These are phyloP conservation scores for Spathaspora girioi DNA, from an alignment of 805 yeast species.

Conservation along the genomic window DNA sequence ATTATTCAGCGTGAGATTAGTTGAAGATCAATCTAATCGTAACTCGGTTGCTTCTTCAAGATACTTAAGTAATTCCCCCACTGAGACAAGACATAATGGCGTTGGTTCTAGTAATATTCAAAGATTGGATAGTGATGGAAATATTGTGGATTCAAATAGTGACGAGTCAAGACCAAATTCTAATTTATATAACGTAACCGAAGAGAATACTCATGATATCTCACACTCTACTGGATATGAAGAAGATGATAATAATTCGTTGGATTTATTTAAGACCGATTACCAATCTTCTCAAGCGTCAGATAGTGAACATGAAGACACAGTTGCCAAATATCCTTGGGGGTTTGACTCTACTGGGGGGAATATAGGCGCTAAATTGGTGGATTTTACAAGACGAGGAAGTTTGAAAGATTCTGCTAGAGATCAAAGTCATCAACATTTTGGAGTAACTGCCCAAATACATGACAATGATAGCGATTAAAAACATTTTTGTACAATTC, in stretches of 20 bases:
- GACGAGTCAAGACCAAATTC: neutral
- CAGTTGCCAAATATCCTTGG: neutral
- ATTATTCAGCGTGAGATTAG: slow-evolving; percentile 72
- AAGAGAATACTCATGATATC: neutral
- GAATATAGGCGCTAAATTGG: slow-evolving; percentile 34
- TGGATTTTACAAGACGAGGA: slow-evolving; percentile 44
- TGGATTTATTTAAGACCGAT: neutral
- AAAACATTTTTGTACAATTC: neutral
- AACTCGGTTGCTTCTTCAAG: slow-evolving; percentile 27
- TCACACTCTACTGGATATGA: neutral
- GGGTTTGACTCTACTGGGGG: neutral
- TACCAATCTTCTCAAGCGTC: neutral
- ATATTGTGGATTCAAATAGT: slow-evolving; percentile 24
- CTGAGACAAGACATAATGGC: neutral
- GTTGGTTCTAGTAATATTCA: slow-evolving; percentile 26
- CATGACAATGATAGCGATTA: slow-evolving; percentile 29
- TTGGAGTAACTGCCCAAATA: slow-evolving; percentile 34
- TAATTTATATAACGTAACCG: neutral
- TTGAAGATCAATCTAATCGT: slow-evolving; percentile 47
- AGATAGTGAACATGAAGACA: neutral
- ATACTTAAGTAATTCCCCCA: slow-evolving; percentile 20
- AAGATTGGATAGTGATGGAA: slow-evolving; percentile 44
- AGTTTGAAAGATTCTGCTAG: slow-evolving; percentile 39
- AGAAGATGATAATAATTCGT: neutral
- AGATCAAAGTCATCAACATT: slow-evolving; percentile 23